These are phyloP conservation scores for Vinca minor DNA, from an alignment of 257 asterid genomes.

Conservation along the genomic window DNA sequence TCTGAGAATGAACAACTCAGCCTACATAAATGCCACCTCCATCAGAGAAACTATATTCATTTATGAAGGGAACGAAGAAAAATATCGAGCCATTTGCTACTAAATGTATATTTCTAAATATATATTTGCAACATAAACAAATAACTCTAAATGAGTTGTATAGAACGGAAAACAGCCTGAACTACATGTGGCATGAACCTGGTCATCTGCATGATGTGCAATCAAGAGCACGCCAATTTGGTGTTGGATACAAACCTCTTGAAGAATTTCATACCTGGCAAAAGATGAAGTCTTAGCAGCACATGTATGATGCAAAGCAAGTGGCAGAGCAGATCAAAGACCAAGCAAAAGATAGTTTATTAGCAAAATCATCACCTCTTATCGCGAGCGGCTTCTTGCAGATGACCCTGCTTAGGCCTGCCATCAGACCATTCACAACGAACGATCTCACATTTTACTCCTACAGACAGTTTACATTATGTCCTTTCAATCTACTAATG, in stretches of 20 bases:
- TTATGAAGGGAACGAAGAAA: neutral
- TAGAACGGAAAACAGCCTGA: neutral
- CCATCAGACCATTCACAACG: constrained; percentile 78
- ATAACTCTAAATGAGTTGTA: neutral
- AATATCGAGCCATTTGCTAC: neutral
- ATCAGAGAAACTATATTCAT: constrained; percentile 18
- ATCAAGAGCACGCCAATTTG: constrained; percentile 51
- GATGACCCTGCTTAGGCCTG: constrained; percentile 65
- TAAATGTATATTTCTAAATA: no score
- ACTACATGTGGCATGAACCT: constrained; percentile 36
- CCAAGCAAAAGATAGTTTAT: neutral
- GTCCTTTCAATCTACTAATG: constrained; percentile 26
- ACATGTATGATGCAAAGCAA: neutral
- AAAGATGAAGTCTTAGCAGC: neutral
- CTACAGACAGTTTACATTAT: constrained; percentile 54
- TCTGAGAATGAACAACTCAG: constrained; percentile 76
- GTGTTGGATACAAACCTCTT: constrained; percentile 43
- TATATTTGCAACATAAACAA: constrained; percentile 1
- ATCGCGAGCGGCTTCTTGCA: constrained; percentile 89
- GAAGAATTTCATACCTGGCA: constrained; percentile 65
- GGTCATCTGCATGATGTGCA: constrained; percentile 99
- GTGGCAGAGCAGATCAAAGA: neutral
- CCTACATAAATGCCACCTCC: constrained; percentile 46
- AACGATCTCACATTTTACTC: constrained; percentile 74
- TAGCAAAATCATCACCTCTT: constrained; percentile 46